Evolutionary conservation across 2,329 filamentous ascomycete species (phyloP), one percentile per base, ranked within the genome.

Genomic region (Colletotrichum tanaceti): DNA sequence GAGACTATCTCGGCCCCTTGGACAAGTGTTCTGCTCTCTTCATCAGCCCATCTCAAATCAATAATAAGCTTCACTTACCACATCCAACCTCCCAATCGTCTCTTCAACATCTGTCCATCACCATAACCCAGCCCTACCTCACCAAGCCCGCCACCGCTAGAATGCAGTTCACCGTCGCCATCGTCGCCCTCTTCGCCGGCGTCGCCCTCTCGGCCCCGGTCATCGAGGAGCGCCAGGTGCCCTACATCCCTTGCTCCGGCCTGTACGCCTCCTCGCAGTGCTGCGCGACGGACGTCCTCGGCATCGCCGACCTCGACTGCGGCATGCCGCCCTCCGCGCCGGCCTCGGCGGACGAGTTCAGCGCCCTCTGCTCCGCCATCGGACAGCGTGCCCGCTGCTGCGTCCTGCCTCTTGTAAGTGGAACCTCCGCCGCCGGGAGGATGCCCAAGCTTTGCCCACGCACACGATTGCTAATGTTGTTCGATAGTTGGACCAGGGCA

Each of bases 201-300:
- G 72, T 75, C 54, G 71, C 73, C 44, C 71, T 77, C 39, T 74
- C 78, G 10, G 74, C 76, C 5, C 71, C 73, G 53, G 61, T 74
- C 20, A 60, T 74, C n/a, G 75, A 77, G 44, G 76, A 78, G 67
- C 79, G 80, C 55, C 78, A 79, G 74, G 71, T 74, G 39, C 63
- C 72, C 6, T 84, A 83, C 63, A 58, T 73, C 10, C 76, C 83
- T 49, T 85, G 84, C 73, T 77, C 76, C 38, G 79, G 78, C 20
- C 77, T 84, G 22, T 83, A 83, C 72, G 75, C 74, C 72, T 80
- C 73, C 39, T 74, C 85, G 4, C 83, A 86, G 71, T 91, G 89
- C 82, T 91, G 89, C 75, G 85, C 87, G 16, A 88, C 87, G 28
- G 86, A 90, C 71, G 82, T 90, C 41, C 83, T 90, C 46, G 84